Evolutionary conservation across 441 rosid species (phyloP).

Genomic region (Erodium trifolium): DNA sequence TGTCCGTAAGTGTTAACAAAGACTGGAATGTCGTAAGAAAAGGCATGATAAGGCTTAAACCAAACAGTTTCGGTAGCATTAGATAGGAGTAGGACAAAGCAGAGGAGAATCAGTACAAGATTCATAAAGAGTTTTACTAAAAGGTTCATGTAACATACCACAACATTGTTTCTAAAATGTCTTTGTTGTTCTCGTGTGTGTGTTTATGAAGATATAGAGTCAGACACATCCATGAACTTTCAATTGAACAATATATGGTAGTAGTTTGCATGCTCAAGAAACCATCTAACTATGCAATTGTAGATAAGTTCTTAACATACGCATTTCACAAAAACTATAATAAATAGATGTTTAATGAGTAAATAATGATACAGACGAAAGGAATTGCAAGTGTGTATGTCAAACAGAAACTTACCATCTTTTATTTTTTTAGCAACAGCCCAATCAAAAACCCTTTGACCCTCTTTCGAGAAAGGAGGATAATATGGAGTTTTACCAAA

Average conservation of each 20-base stretch:
- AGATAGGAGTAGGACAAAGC: background rate
- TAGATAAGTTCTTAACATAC: background rate
- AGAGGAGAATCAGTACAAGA: background rate
- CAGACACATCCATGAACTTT: background rate
- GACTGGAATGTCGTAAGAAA: background rate
- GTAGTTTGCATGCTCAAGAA: background rate
- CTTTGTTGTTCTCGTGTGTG: background rate
- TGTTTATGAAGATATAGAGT: background rate
- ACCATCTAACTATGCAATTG: background rate
- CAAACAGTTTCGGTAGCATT: background rate
- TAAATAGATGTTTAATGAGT: background rate
- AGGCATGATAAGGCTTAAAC: background rate
- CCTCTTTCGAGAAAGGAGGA: background rate
- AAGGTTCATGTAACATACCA: background rate
- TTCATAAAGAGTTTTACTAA: background rate
- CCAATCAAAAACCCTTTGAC: background rate
- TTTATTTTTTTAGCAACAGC: background rate
- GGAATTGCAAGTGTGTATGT: background rate
- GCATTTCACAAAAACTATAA: background rate
- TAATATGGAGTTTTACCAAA: background rate
- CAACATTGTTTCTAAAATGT: background rate
- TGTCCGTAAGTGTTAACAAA: background rate
- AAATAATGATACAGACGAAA: background rate
- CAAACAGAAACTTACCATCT: background rate
- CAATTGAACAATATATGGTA: background rate